Base-by-base conservation (phyloP, 2,329 filamentous ascomycete species). In the Colletotrichum sp. region DNA sequence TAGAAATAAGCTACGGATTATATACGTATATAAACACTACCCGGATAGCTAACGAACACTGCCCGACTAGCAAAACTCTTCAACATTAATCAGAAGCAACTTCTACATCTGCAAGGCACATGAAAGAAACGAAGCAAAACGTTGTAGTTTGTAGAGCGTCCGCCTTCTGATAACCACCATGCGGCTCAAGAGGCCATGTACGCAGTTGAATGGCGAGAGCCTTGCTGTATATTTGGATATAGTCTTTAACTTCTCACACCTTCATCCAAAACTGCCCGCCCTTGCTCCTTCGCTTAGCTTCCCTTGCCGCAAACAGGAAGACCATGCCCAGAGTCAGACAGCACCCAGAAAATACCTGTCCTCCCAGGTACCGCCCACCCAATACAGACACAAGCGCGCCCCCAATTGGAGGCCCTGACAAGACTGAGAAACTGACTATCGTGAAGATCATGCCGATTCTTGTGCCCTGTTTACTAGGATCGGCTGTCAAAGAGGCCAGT, bases 381-480 rank as follows among this genome's bases (percentile, higher is more conserved):
- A 78, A 76, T 26, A 71, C 75, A 65, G 81, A 78, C 24, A 83
- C 80, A 28, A 83, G 82, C 57, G 82, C 82, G 9, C 82, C 82
- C 16, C 80, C 75, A 30, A 81, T 81, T 15, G 86, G 86, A 18
- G 86, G 84, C 1, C 86, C 86, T 15, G 86, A 85, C 26, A 88
- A 78, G n/a, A 83, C 83, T 4, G 86, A 85, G 78, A 88, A 86
- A 4, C 82, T 84, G 8, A 83, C 80, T 57, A 87, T 80, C 0
- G 85, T 86, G 67, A 84, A 85, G 13, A 86, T 83, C 85, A 87
- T 87, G 36, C 86, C 86, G 65, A 86, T 85, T 12, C 86, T 77
- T 2, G 82, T 84, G 12, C 86, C 86, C 81, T 87, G 84, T 78
- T 85, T 86, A 2, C 81, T 78, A 12, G 84, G 85, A 67, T 87